Base-by-base conservation (phyloP, 2,329 filamentous ascomycete species). In the Cordyceps farinosa region DNA sequence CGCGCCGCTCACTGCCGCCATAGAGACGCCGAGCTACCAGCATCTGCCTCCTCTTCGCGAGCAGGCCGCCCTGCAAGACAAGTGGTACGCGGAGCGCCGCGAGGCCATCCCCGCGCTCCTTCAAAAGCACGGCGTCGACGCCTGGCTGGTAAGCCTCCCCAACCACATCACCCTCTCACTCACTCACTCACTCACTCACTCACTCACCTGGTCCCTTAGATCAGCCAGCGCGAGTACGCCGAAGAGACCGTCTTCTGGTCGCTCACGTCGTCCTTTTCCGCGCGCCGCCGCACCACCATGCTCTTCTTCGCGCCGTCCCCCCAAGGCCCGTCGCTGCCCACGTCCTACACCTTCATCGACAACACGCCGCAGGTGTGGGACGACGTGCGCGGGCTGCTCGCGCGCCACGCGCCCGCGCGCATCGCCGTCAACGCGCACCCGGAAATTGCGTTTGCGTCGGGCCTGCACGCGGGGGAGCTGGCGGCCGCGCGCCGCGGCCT, bases 231-330 rank as follows among this genome's bases (percentile, higher is more conserved):
- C 56, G 80, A 83, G 66, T 81, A 82, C 67, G 79, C 78, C 64
- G 80, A 83, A 67, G 80, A 83, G 62, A 82, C 80, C 0, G 76
- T 79, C 30, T 82, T 82, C 70, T 82, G 80, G 79, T 78, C 80
- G 3, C 74, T 83, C 40, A 82, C 82, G 66, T 72, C 69, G 7
- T 75, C 80, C 67, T 82, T 82, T 70, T 80, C 79, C 2, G 80
- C 81, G 5, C 76, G 79, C 6, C 76, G 79, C 6, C 77, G 80
- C n/a, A 74, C 80, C 42, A 82, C 81, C 2, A 81, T 81, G 0
- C 74, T 80, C 11, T 77, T 85, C 15, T 82, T 83, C 69, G 70
- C 84, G 15, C 76, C 78, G 4, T 71, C 76, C 36, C 70, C 75
- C 8, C 66, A 72, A 4, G 72, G 67, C 27, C 71, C 69, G 3